These are phyloP conservation scores for Aspergillus cejpii DNA, from an alignment of 2,329 filamentous ascomycete species.

Conservation along the genomic window DNA sequence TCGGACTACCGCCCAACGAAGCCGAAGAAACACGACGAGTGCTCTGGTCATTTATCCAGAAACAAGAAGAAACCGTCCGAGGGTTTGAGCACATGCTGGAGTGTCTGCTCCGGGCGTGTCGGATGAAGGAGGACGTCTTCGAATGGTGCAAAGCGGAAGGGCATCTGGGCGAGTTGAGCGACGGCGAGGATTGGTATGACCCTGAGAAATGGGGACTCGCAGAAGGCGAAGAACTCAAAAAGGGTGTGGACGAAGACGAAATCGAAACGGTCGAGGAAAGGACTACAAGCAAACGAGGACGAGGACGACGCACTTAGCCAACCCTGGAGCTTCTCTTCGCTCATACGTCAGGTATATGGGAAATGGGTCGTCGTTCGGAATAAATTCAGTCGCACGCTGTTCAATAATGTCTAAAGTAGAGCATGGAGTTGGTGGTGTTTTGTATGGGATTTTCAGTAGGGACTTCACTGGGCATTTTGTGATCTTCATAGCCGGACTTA, in stretches of 20 bases:
- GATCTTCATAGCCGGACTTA: neutral
- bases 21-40: slow-evolving; percentile 57
- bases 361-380: neutral
- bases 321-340: neutral
- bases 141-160: slow-evolving; percentile 57
- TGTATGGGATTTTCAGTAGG: slow-evolving; percentile 1
- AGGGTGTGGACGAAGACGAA: slow-evolving; percentile 57
- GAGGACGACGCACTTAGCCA: slow-evolving; percentile 32
- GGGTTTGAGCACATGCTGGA: slow-evolving; percentile 50
- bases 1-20: slow-evolving; percentile 52
- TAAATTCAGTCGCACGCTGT: neutral
- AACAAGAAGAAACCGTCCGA: slow-evolving; percentile 58
- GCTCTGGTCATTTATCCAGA: slow-evolving; percentile 57
- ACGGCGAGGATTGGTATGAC: slow-evolving; percentile 64
- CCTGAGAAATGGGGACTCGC: slow-evolving; percentile 54
- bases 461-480: neutral
- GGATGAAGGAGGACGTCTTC: slow-evolving; percentile 54
- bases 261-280: slow-evolving; percentile 46
- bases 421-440: slow-evolving; percentile 30
- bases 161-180: slow-evolving; percentile 59
- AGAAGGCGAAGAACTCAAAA: slow-evolving; percentile 50
- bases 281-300: slow-evolving; percentile 36
- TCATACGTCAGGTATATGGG: neutral
- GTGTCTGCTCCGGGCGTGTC: slow-evolving; percentile 53
- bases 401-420: slow-evolving; percentile 15